These are phyloP conservation scores for Lactarius sanguifluus DNA, from an alignment of 768 basidiomycete species.

Conservation along the genomic window DNA sequence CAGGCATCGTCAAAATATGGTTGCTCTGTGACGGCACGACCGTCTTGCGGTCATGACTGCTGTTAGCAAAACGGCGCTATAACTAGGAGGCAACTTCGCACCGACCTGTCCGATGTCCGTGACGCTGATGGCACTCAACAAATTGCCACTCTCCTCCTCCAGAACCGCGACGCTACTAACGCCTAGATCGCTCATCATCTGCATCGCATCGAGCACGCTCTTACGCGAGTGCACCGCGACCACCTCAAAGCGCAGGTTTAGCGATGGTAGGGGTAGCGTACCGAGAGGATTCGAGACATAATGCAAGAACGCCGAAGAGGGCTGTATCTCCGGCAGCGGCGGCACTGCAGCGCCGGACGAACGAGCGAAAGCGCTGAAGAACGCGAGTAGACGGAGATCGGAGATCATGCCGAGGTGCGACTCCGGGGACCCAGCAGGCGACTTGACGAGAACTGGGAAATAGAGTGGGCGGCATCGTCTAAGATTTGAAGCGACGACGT, in stretches of 20 bases:
- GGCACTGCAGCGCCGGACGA: constrained; percentile 31
- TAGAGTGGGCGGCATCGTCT: not conserved
- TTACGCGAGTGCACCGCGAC: constrained; percentile 60
- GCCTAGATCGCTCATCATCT: constrained; percentile 80
- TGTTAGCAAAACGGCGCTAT: not conserved
- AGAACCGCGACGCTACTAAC: constrained; percentile 81
- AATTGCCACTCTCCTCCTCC: constrained; percentile 58
- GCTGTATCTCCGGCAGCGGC: constrained; percentile 9
- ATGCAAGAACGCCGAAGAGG: constrained; percentile 35
- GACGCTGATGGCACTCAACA: constrained; percentile 78
- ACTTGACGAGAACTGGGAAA: constrained; percentile 53
- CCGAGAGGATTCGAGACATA: constrained; percentile 56
- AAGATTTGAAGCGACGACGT: constrained; percentile 21
- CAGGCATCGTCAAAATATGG: constrained; percentile 64
- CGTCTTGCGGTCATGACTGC: constrained; percentile 42
- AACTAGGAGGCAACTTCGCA: not conserved
- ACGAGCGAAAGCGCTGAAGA: constrained; percentile 57
- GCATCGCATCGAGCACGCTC: constrained; percentile 78
- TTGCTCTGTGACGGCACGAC: constrained; percentile 82
- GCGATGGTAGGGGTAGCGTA: constrained; percentile 59
- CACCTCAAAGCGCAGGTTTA: constrained; percentile 62
- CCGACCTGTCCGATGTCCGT: constrained; percentile 76
- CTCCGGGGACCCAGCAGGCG: constrained; percentile 41
- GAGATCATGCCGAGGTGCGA: constrained; percentile 72
- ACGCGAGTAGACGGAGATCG: constrained; percentile 66